Base-by-base conservation (phyloP, 306 rosid genomes). In the Psophocarpus tetragonolobus region DNA sequence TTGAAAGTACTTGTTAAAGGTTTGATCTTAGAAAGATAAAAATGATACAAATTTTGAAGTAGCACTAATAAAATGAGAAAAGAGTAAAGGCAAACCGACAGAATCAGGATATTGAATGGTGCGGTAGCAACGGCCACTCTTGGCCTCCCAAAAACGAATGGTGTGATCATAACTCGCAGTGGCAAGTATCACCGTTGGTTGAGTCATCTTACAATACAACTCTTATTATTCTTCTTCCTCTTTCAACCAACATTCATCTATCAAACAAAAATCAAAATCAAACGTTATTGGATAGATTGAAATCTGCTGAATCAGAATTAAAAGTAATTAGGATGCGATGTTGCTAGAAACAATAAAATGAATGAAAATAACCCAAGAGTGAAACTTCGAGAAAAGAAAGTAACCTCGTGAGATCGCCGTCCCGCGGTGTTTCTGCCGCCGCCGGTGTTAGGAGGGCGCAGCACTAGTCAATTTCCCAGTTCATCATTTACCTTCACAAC, bases 101-200 rank as follows among this genome's bases (percentile, higher is more conserved):
- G 99, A 96, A 85, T 96, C 99, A 29, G 97, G 99, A 81, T 92
- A 91, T 42, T 91, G 97, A 65, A 96, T 96, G 50, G 98, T 96
- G 26, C 97, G 97, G 67, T 89, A 90, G 83, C 99, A 96, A n/a
- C 97, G 98, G 62, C 98, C 98, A 66, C 98, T 86, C 84, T 92
- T 96, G 68, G 99, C 98, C 80, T 96, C 99, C 99, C 99, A 96
- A 81, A 96, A 96, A 51, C 92, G 92, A 86, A 96, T 91, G 36
- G 97, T 88, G 87, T 91, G 99, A 85, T 96, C 99, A 85, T 96
- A 96, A 83, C 98, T 91, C 4, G 98, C 97, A 21, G 99, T 96
- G 17, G 99, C 98, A 68, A 96, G 98, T 56, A 96, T 82, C 81
- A 96, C 99, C 11, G 94, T 87, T 27, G 96, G 97, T 79, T 92